phyloP scores from a whole-genome alignment of 257 asterid species.

The Petunia axillaris region DNA sequence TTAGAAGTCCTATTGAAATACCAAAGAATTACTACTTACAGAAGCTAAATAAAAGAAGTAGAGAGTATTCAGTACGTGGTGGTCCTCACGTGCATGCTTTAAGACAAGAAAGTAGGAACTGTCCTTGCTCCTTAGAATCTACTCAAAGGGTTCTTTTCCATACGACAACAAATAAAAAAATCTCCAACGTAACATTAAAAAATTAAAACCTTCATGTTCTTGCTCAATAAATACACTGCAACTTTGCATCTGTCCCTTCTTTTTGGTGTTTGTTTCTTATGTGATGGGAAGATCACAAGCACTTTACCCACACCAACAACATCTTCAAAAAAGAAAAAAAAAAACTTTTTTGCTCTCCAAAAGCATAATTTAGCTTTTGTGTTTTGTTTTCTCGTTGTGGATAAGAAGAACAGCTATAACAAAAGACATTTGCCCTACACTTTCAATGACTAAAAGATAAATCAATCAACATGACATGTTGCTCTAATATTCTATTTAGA shows the following conservation, averaged over 20 bases:
- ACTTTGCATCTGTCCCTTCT: slow-evolving; percentile 27
- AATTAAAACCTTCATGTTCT: background rate
- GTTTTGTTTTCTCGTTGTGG: slow-evolving; percentile 13
- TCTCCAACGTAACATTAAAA: background rate
- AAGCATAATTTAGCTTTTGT: slow-evolving; percentile 17
- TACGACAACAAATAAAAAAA: background rate
- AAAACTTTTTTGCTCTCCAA: background rate
- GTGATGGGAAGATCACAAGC: slow-evolving; percentile 35
- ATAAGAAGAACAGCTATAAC: slow-evolving; percentile 19
- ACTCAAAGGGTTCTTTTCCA: background rate
- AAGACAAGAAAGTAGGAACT: slow-evolving; percentile 20
- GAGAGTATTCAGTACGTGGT: slow-evolving; percentile 4
- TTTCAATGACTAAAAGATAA: background rate
- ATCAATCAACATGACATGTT: slow-evolving; percentile 6
- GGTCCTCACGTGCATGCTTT: slow-evolving; percentile 25
- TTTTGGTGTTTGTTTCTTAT: slow-evolving; percentile 30
- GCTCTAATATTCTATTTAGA: background rate
- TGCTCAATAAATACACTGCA: slow-evolving; percentile 26
- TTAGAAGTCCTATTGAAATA: background rate
- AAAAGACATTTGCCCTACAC: background rate
- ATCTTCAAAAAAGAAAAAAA: background rate
- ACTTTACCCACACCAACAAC: slow-evolving; percentile 26
- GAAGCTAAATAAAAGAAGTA: background rate
- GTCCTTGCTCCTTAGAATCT: slow-evolving; percentile 13
- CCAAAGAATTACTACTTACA: too few relatives aligned